Conservation (phyloP, 257 asterid genomes). For the Salvia splendens region DNA sequence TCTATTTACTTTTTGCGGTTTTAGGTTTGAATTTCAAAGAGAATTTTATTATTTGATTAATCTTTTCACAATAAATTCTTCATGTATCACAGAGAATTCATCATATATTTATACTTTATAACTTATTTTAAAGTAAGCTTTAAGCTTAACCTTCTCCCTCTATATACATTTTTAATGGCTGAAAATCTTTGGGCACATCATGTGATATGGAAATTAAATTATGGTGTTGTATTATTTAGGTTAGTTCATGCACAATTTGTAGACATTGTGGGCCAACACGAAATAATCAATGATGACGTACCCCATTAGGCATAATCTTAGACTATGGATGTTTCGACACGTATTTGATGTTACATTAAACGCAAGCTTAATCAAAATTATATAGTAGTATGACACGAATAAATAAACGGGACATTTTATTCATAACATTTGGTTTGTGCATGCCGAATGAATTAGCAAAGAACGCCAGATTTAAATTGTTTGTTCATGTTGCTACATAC, state of each 20-base stretch:
- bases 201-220: slow-evolving; percentile 33
- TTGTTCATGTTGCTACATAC: no score
- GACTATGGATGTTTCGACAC: neutral
- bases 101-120: no score
- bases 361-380: neutral
- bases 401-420: neutral
- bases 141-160: no score
- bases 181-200: slow-evolving; percentile 29
- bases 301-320: neutral
- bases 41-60: no score
- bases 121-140: no score
- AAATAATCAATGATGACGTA: slow-evolving; percentile 22
- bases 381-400: neutral
- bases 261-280: slow-evolving; percentile 32
- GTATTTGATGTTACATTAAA: neutral
- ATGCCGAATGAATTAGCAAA: no score
- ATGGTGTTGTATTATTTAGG: slow-evolving; percentile 32
- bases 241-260: slow-evolving; percentile 25
- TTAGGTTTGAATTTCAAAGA: no score
- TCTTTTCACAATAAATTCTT: no score
- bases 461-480: no score
- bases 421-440: no score
- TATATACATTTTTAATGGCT: neutral
- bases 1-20: slow-evolving; percentile 3
- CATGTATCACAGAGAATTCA: no score